Evolutionary conservation across 1,284 basidiomycete genomes (phyloP), one percentile per base, ranked within the genome.

Genomic region (Trichosporon asahii): DNA sequence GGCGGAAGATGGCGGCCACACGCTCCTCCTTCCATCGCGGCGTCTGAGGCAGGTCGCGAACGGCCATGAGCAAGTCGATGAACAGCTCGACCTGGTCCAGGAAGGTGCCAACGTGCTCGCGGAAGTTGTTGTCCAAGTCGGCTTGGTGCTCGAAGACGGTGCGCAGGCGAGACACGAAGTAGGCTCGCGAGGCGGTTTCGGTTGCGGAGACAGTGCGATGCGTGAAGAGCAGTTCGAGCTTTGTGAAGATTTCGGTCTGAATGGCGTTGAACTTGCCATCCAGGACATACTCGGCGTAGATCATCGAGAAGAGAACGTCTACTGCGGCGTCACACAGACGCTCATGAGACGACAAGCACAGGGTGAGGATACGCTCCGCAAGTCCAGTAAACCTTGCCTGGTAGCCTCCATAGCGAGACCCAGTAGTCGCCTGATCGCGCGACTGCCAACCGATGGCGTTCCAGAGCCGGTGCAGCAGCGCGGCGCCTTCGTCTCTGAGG

Each of bases 281-380:
- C 71, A 90, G 89, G 64, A 93, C 89, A 79, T 91, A 92, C 80
- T 98, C 94, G 5, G 94, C 93, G 66, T 97, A 89, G 74, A 98
- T 95, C 94, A 98, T 98, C 76, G 92, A 93, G 82, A 92, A 96
- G 25, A 98, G 87, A 65, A 98, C 95, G 74, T 92, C 90, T 7
- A 97, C 94, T 0, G 94, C 95, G 74, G 92, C 92, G 76, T 89
- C 92, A 72, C 95, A 90, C 65, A 98, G 86, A 76, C 91, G 90
- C 79, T 98, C 95, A 78, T 98, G 95, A 76, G 95, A 93, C 71
- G 94, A 97, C 63, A 98, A 85, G 79, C 96, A 98, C 1, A 98
- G 86, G 76, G 94, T 92, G 69, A 99, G 90, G 64, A 98, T 91
- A 67, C 92, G 90, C 68, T 93, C 94, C 29, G 97, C 93, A 14